Conservation (phyloP, 1,284 basidiomycete species). For the Tremellales sp. region DNA sequence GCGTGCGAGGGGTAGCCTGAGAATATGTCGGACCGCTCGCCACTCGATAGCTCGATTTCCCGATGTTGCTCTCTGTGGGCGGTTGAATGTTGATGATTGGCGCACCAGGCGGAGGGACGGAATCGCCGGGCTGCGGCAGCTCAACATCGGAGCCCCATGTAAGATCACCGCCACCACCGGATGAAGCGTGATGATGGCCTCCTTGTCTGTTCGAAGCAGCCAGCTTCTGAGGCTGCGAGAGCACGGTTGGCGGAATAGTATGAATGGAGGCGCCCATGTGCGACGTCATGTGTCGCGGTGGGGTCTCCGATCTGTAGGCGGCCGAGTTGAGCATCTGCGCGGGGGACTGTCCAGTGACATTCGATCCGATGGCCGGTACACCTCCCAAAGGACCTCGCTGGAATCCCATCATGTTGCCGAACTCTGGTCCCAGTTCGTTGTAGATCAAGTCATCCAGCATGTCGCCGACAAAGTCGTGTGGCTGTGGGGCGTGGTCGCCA, state of each 20-base stretch:
- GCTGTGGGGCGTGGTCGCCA: background rate
- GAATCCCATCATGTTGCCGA: background rate
- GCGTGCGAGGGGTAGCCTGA: background rate
- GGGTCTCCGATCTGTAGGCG: background rate
- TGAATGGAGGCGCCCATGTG: background rate
- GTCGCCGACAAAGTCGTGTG: slow-evolving; percentile 17
- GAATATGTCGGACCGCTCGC: background rate
- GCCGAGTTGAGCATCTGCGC: background rate
- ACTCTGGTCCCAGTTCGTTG: slow-evolving; percentile 9
- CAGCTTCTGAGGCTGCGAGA: background rate
- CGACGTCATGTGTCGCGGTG: background rate
- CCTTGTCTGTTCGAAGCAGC: background rate
- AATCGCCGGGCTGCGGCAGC: slow-evolving; percentile 21
- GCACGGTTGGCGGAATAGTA: background rate
- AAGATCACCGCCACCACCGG: slow-evolving; percentile 6
- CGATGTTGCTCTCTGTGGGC: slow-evolving; percentile 35
- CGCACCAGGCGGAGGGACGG: slow-evolving; percentile 11
- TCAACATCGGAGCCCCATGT: slow-evolving; percentile 43
- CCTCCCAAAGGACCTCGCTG: background rate
- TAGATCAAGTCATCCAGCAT: slow-evolving; percentile 31
- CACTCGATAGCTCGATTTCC: background rate
- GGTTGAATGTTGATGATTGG: slow-evolving; percentile 41
- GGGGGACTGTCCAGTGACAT: background rate
- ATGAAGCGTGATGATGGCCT: background rate
- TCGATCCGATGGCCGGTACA: background rate